phyloP scores from a whole-genome alignment of 257 asterid species.

The Nicotiana sylvestris region DNA sequence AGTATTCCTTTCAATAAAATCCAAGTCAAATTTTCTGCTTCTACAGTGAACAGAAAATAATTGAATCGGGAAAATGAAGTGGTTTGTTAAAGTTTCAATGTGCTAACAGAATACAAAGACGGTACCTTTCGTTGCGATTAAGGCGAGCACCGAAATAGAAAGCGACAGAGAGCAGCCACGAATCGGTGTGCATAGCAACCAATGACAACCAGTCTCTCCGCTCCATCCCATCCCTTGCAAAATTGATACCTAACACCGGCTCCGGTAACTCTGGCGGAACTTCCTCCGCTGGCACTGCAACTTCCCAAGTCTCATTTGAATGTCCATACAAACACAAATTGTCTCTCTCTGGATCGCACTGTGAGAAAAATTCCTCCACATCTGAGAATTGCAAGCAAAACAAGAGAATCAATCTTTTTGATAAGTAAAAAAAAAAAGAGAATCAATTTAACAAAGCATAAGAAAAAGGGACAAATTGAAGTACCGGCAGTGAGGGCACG shows the following conservation, averaged over 20 bases:
- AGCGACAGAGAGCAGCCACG: constrained; percentile 25
- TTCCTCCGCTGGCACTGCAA: constrained; percentile 24
- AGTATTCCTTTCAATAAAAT: background rate
- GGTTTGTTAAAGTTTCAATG: background rate
- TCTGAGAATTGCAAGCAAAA: constrained; percentile 1
- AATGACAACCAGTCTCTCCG: constrained; percentile 21
- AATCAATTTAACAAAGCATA: no score
- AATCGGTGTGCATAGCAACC: constrained; percentile 27
- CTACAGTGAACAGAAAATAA: background rate
- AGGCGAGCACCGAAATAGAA: constrained; percentile 26
- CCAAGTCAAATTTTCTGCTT: background rate
- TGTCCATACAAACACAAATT: constrained; percentile 28
- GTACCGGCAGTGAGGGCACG: constrained; percentile 25
- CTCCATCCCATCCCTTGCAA: constrained; percentile 25
- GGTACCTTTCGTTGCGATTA: constrained; percentile 21
- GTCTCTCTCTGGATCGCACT: constrained; percentile 26
- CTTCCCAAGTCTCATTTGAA: constrained; percentile 26
- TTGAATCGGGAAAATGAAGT: background rate
- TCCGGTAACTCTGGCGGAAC: constrained; percentile 28
- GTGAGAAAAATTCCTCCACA: constrained; percentile 23
- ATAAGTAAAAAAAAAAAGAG: no score
- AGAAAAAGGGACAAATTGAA: no score
- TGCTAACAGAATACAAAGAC: background rate
- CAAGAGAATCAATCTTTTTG: no score
- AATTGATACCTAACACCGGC: constrained; percentile 25